A percentile compares a stretch with the other conserved stretches of the same genome.
phyloP scores from a whole-genome alignment of 2,329 filamentous ascomycete genomes.

The Pseudogymnoascus sp. region DNA sequence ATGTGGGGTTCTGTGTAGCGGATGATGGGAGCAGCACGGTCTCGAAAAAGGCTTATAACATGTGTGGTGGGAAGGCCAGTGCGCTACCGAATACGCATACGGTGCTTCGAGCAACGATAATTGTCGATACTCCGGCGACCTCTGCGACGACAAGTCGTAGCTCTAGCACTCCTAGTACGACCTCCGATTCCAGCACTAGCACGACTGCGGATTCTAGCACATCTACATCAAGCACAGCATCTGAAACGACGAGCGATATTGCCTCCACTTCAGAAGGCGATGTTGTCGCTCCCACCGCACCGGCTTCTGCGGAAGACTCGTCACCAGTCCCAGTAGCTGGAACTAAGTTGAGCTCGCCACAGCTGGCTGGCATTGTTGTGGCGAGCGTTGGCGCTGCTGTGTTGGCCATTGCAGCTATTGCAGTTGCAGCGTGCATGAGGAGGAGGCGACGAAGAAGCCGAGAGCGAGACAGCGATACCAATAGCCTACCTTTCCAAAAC shows the following conservation, averaged over 20 bases:
- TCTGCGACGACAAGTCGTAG: slow-evolving; percentile 14
- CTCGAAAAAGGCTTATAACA: slow-evolving; percentile 44
- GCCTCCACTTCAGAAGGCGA: background rate
- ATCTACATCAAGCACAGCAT: slow-evolving; percentile 17
- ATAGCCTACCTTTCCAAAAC: slow-evolving; percentile 24
- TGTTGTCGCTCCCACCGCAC: background rate
- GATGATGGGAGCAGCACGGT: slow-evolving; percentile 37
- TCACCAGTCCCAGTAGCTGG: background rate
- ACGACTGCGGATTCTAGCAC: slow-evolving; percentile 17
- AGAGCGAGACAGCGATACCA: slow-evolving; percentile 26
- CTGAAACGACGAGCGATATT: slow-evolving; percentile 7
- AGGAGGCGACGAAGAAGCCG: slow-evolving; percentile 23
- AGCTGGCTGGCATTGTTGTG: slow-evolving; percentile 52
- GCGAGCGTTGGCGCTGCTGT: slow-evolving; percentile 44
- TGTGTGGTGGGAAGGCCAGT: slow-evolving; percentile 46
- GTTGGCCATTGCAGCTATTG: slow-evolving; percentile 41
- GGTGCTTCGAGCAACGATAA: slow-evolving; percentile 50
- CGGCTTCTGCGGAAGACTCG: background rate
- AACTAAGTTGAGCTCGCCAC: slow-evolving; percentile 32
- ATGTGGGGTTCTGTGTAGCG: slow-evolving; percentile 44
- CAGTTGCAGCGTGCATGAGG: slow-evolving; percentile 31
- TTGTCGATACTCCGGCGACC: slow-evolving; percentile 29
- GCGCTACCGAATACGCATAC: slow-evolving; percentile 51
- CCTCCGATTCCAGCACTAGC: slow-evolving; percentile 16
- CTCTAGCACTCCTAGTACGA: slow-evolving; percentile 13